Evolutionary conservation across 2,329 filamentous ascomycete genomes (phyloP).

Genomic region (Diplodia sapinea): DNA sequence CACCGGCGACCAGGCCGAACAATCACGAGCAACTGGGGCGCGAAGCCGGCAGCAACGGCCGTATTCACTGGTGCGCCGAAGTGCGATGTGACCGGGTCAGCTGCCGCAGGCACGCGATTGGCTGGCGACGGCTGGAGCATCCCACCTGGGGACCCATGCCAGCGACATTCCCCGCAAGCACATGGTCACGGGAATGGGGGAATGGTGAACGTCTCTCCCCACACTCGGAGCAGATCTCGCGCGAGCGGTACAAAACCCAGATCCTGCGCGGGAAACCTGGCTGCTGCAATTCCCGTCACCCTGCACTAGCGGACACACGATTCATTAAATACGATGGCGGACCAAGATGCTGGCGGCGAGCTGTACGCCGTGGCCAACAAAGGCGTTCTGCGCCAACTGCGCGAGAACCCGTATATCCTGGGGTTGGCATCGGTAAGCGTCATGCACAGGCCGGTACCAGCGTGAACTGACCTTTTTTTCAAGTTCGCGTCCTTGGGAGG

Average conservation of each 20-base stretch:
- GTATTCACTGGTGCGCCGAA: background rate
- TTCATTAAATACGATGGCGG: too few relatives aligned
- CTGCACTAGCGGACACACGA: too few relatives aligned
- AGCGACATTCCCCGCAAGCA: background rate
- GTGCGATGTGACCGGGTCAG: background rate
- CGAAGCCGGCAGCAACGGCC: background rate
- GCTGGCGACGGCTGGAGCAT: background rate
- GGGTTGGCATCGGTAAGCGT: slow-evolving; percentile 10
- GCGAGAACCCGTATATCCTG: slow-evolving; percentile 15
- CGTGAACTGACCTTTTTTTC: background rate
- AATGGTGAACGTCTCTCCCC: background rate
- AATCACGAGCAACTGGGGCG: background rate
- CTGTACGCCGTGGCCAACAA: too few relatives aligned
- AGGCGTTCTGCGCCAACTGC: background rate
- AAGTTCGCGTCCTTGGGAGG: slow-evolving; percentile 13
- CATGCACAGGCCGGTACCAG: too few relatives aligned
- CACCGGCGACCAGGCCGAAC: background rate
- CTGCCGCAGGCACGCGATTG: background rate
- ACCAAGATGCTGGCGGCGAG: too few relatives aligned
- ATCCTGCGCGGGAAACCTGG: background rate
- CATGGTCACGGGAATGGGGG: background rate
- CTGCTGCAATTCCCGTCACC: too few relatives aligned
- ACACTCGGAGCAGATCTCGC: background rate
- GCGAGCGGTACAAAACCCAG: background rate
- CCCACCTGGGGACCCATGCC: background rate